Base-by-base conservation (phyloP, 73 alveolate species). In the Paramecium sexaurelia region DNA sequence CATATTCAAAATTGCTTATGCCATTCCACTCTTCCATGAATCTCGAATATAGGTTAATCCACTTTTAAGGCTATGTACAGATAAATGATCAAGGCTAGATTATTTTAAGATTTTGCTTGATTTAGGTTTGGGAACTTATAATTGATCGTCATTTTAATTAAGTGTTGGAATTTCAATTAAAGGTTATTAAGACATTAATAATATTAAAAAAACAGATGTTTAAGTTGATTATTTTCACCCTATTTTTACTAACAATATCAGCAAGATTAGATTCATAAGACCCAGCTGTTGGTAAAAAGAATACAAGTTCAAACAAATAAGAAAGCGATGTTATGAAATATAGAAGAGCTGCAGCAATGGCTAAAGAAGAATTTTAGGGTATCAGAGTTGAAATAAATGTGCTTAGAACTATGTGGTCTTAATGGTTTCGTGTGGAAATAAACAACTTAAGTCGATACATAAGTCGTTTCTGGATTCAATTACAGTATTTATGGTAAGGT, bases 21-120 rank as follows among this genome's bases (percentile, higher is more conserved):
- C 68, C 90, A 78, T 78, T 41, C 90, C 90, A 78, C 75, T 41
- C 15, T 78, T 78, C 90, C 90, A 78, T 7, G 40, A 37, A 39
- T 78, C 90, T 78, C 90, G n/a, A 19, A 78, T 17, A 78, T 41
- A 78, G 3, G 27, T 36, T 41, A 78, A 41, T 41, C 90, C 90
- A 22, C 73, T 41, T 22, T 32, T 78, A 24, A 78, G 1, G 41
- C 43, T 43, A 40, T 78, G 68, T n/a, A 78, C 90, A 20, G 90
- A 78, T 41, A 78, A 33, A 19, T 45, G 68, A 6, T 61, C 83
- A 10, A 61, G n/a, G 22, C 47, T 61, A 7, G 43, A 61, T 61
- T 32, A 29, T 61, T 61, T 61, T 51, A 2, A 51, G 22, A 51
- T 6, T 51, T 51, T 51, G 67, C 15, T 51, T 3, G 67, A 29